Conservation (phyloP, 148 eudicot genomes). For the Amaranthus palmeri region DNA sequence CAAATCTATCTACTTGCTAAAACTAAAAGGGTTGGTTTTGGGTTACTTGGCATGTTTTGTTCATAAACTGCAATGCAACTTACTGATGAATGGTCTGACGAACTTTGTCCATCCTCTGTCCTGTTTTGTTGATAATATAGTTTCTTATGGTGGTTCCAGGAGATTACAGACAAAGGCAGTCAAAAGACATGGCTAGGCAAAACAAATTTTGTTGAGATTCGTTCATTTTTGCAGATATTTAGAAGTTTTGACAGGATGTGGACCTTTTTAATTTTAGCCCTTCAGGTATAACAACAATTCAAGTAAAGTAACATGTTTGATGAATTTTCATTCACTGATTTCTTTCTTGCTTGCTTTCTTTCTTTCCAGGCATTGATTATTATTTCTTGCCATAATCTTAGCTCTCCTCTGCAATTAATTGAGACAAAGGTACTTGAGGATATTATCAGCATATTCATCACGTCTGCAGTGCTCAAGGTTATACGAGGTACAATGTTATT, state of each 20-base stretch:
- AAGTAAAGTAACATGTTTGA: neutral
- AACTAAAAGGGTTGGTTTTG: neutral
- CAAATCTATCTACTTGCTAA: neutral
- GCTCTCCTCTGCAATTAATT: constrained; percentile 76
- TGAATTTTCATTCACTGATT: constrained; percentile 5
- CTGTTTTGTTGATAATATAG: neutral
- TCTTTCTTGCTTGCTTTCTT: constrained; percentile 19
- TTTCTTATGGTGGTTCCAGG: constrained; percentile 24
- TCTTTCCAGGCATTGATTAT: constrained; percentile 76
- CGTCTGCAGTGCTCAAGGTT: constrained; percentile 81
- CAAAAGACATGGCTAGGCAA: constrained; percentile 77
- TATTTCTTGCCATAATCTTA: constrained; percentile 77
- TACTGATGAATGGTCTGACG: neutral
- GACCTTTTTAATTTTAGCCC: constrained; percentile 77
- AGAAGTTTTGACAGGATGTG: constrained; percentile 98
- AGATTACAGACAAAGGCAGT: constrained; percentile 22
- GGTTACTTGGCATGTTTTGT: neutral
- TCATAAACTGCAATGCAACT: neutral
- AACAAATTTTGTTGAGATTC: constrained; percentile 87
- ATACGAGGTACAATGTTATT: constrained; percentile 48
- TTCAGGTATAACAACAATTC: constrained; percentile 54
- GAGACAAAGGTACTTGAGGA: constrained; percentile 78
- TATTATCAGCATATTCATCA: constrained; percentile 88
- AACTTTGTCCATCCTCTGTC: neutral
- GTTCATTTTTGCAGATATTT: constrained; percentile 89